Base-by-base conservation (phyloP, 345 rosid species). In the Corchorus capsularis region DNA sequence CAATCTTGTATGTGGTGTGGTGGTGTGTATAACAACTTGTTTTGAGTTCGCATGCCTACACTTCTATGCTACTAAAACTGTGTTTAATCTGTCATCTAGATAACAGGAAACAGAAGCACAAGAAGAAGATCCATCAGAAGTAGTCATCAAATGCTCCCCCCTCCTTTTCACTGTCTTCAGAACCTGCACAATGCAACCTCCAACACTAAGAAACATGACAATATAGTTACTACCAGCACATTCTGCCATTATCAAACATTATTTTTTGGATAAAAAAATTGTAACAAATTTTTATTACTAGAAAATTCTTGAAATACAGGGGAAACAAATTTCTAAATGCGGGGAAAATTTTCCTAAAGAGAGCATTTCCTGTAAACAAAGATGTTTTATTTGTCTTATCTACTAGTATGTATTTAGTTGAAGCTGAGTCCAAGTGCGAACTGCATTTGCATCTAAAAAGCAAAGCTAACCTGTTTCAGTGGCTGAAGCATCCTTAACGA, bases 81-180 rank as follows among this genome's bases (percentile, higher is more conserved):
- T 50, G 47, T 56, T 73, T 46, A 69, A 35, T 79, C 62, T 68
- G 78, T 66, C 72, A 59, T 61, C 83, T 76, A 63, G 57, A 57
- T 34, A 73, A 50, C 60, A 60, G 52, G 54, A 41, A 69, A 52
- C 32, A 56, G 9, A 59, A 54, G 56, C 17, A 45, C 43, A 69
- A 59, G 8, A 72, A 59, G 8, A 72, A 22, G 55, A 76, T 79
- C 81, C 83, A 79, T 87, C 87, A 93, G 82, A 92, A 94, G 89
- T 83, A 93, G 78, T 93, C 97, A 72, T 89, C 98, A 78, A 94
- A 93, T 39, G 89, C 92, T 7, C 94, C 91, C 9, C 94, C 91
- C 66, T 86, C 94, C 81, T 86, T 91, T 60, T 84, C 92, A 77
- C 79, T 82, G 22, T 84, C 87, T 65, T 79, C 89, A 16, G 88